Evolutionary conservation across 2,329 filamentous ascomycete species (phyloP), one percentile per base, ranked within the genome.

Genomic region (Sporothrix brasiliensis): DNA sequence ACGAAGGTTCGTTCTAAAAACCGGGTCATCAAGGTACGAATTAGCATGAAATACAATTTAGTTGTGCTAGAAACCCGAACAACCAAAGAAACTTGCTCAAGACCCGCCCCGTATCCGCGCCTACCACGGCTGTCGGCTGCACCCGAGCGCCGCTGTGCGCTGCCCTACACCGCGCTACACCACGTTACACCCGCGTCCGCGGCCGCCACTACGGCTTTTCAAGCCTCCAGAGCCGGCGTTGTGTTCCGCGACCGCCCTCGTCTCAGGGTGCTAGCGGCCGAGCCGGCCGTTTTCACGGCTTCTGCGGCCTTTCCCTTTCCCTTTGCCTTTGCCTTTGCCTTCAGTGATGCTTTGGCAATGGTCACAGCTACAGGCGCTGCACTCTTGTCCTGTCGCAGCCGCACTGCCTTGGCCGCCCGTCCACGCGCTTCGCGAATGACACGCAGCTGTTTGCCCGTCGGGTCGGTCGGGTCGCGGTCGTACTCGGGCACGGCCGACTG

Each of bases 311-410:
- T 44, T 16, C 10, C 14, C 11, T 44, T 44, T 16, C 14, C 14
- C 41, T 44, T 44, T 44, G 3, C 41, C 9, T 44, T 44, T 44
- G 11, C 14, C 41, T 13, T 44, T 44, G 2, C 41, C 13, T 6
- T n/a, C 21, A 39, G 16, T 0, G 47, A 30, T 2, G 27, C 74
- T 92, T 63, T 49, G 13, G 50, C 65, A 14, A 61, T 61, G 4
- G 34, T 24, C n/a, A 44, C 56, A 9, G 56, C 56, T 19, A 44
- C 34, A 24, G 56, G 34, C 56, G 56, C n/a, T 10, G n/a, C 58
- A 19, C 27, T 27, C 21, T 63, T 63, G 11, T 10, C 30, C 54
- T 58, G 54, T 4, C 54, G 21, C 56, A 24, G 34, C 9, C 5
- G 34, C 34, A 39, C 39, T 4, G 49, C 49, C 49, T n/a, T n/a